These are phyloP conservation scores for Candida nanaspora DNA, from an alignment of 805 yeast genomes.

Conservation along the genomic window DNA sequence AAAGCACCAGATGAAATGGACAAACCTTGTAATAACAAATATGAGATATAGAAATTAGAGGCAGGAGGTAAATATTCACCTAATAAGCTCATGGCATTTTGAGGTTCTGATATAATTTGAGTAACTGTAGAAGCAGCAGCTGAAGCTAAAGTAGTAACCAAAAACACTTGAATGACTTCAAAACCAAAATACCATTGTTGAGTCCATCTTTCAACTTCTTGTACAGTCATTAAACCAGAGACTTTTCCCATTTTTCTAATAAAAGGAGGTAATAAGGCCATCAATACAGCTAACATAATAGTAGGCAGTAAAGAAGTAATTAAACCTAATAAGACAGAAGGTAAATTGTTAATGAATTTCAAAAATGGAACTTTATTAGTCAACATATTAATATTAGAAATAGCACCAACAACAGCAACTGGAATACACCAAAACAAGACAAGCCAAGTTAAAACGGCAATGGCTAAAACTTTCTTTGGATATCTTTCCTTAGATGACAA, in stretches of 20 bases:
- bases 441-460: slow-evolving; percentile 53
- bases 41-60: slow-evolving; percentile 82
- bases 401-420: slow-evolving; percentile 93
- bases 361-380: slow-evolving; percentile 69
- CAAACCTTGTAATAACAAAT: slow-evolving; percentile 76
- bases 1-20: slow-evolving; percentile 69
- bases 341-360: slow-evolving; percentile 69
- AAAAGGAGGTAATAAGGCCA: slow-evolving; percentile 81
- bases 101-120: slow-evolving; percentile 60
- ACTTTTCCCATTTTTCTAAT: slow-evolving; percentile 70
- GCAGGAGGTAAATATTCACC: slow-evolving; percentile 81
- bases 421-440: slow-evolving; percentile 95
- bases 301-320: slow-evolving; percentile 87
- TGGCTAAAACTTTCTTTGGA: slow-evolving; percentile 50
- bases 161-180: slow-evolving; percentile 83
- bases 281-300: slow-evolving; percentile 68
- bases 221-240: slow-evolving; percentile 65
- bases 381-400: slow-evolving; percentile 77
- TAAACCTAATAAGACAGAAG: slow-evolving; percentile 63
- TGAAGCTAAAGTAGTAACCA: slow-evolving; percentile 78
- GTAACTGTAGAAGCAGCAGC: slow-evolving; percentile 75
- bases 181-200: slow-evolving; percentile 88
- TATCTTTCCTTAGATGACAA: slow-evolving; percentile 50
- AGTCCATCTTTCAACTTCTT: slow-evolving; percentile 70
- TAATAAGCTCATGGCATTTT: slow-evolving; percentile 63